phyloP scores from a whole-genome alignment of 305 asterid species.

The Fraxinus latifolia region DNA sequence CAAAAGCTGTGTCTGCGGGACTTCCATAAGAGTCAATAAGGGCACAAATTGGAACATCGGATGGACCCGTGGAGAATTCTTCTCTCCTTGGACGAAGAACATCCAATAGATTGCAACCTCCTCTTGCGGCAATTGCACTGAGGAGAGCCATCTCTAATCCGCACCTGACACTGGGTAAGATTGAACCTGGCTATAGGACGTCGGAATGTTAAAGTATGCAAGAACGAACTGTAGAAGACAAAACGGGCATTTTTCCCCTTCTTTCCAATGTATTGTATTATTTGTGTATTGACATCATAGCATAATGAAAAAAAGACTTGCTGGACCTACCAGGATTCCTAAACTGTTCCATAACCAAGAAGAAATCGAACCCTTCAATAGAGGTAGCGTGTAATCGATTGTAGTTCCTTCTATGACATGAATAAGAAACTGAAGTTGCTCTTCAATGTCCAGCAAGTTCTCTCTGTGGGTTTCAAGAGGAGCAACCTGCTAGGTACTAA shows the following conservation, averaged over 20 bases:
- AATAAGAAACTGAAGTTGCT: conserved; percentile 75
- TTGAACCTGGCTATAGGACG: conserved; percentile 67
- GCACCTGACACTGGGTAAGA: conserved; percentile 88
- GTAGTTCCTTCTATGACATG: conserved; percentile 69
- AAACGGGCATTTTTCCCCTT: background rate
- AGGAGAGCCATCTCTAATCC: conserved; percentile 97
- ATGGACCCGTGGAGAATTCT: conserved; percentile 37
- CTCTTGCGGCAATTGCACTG: conserved; percentile 68
- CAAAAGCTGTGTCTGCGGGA: conserved; percentile 66
- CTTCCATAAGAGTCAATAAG: conserved; percentile 75
- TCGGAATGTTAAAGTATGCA: conserved; percentile 20
- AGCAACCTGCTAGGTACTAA: conserved; percentile 62
- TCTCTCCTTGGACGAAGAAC: conserved; percentile 49
- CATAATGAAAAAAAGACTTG: background rate
- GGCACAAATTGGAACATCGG: conserved; percentile 67
- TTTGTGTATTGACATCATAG: conserved; percentile 7
- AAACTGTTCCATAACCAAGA: conserved; percentile 85
- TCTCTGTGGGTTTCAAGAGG: conserved; percentile 89
- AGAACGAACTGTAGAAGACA: conserved; percentile 15
- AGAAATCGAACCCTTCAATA: conserved; percentile 69
- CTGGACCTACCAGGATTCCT: conserved; percentile 71
- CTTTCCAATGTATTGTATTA: background rate
- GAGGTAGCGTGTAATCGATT: conserved; percentile 47
- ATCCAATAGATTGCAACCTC: conserved; percentile 57
- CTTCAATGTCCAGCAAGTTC: conserved; percentile 74